Percentiles rank a stretch among this genome's conserved stretches.
Evolutionary conservation across 805 yeast species (phyloP).

Genomic region (Jamesozyma gamospora): DNA sequence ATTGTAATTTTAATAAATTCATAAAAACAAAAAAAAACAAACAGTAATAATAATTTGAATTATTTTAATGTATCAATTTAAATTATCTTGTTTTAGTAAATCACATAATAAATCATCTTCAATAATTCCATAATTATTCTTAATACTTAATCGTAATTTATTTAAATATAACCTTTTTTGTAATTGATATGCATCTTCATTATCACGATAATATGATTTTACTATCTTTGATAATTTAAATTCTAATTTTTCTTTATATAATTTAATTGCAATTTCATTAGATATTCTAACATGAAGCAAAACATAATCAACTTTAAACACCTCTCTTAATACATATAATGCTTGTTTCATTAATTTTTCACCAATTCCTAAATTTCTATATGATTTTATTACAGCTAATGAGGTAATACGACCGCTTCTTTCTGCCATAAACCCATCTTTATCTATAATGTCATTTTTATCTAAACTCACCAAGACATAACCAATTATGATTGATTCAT

Average conservation of each 20-base stretch:
- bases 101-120: constrained; percentile 48
- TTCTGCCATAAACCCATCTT: constrained; percentile 61
- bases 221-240: constrained; percentile 77
- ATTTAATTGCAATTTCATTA: constrained; percentile 83
- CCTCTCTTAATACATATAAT: constrained; percentile 66
- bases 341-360: constrained; percentile 80
- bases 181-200: constrained; percentile 96
- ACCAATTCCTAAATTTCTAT: constrained; percentile 88
- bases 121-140: constrained; percentile 5
- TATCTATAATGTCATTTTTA: constrained; percentile 42
- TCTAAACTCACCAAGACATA: constrained; percentile 94
- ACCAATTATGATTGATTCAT: constrained; percentile 52
- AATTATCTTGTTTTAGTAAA: constrained; percentile 27
- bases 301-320: constrained; percentile 70
- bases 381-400: constrained; percentile 87
- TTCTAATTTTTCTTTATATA: constrained; percentile 71
- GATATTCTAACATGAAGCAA: constrained; percentile 86
- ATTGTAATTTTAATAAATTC: constrained; percentile 6
- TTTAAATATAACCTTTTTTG: constrained; percentile 52
- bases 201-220: constrained; percentile 81
- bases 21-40: constrained; percentile 2
- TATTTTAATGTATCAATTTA: too few relatives aligned
- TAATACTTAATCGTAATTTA: constrained; percentile 31
- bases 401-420: constrained; percentile 89
- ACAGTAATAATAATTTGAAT: too few relatives aligned